These are phyloP conservation scores for Lactarius deliciosus DNA, from an alignment of 768 basidiomycete genomes.

Conservation along the genomic window DNA sequence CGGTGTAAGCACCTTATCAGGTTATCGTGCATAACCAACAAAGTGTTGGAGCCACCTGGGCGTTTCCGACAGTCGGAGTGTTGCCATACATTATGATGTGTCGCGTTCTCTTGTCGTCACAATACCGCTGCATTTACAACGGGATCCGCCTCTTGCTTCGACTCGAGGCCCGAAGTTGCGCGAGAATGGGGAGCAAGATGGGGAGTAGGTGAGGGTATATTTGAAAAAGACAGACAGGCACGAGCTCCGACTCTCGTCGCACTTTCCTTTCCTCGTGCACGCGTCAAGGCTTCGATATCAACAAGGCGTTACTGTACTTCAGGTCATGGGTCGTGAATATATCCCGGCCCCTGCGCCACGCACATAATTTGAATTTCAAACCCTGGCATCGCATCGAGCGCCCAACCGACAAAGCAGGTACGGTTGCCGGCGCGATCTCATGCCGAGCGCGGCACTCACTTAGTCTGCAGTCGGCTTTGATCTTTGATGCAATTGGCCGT, in stretches of 20 bases:
- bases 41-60: not conserved
- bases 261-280: not conserved
- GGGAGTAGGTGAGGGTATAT: not conserved
- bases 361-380: not conserved
- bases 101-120: not conserved
- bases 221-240: not conserved
- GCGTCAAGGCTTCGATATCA: not conserved
- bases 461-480: not conserved
- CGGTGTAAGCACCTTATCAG: not conserved
- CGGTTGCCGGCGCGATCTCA: not conserved
- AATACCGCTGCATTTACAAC: not conserved
- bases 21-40: not conserved
- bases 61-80: not conserved
- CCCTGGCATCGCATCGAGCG: not conserved
- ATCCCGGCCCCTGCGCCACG: not conserved
- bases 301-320: not conserved
- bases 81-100: not conserved
- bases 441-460: not conserved
- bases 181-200: too few relatives aligned
- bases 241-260: not conserved
- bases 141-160: too few relatives aligned
- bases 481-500: slow-evolving; percentile 2
- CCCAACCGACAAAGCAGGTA: not conserved
- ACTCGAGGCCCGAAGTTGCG: not conserved
- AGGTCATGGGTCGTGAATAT: not conserved